Percentiles rank a stretch among this genome's conserved stretches.
These are phyloP conservation scores for Tilletia walkeri DNA, from an alignment of 1,284 basidiomycete genomes.

Conservation along the genomic window DNA sequence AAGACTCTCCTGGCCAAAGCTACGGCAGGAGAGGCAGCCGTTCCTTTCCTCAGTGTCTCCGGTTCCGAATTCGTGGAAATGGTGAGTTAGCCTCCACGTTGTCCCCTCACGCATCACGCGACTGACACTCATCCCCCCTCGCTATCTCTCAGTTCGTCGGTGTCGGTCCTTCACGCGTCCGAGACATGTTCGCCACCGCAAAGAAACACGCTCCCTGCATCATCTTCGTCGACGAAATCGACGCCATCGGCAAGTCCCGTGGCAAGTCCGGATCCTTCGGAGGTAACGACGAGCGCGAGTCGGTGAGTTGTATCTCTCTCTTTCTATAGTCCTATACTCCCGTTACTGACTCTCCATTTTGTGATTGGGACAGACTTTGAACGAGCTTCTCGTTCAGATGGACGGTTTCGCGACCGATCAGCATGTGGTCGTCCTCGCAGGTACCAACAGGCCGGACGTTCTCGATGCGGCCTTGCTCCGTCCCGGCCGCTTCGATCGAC, in stretches of 20 bases:
- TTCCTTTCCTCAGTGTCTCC: slow-evolving; percentile 96
- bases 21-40: slow-evolving; percentile 93
- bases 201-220: slow-evolving; percentile 98
- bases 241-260: slow-evolving; percentile 94
- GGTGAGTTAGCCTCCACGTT: slow-evolving; percentile 49
- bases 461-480: slow-evolving; percentile 92
- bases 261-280: slow-evolving; percentile 84
- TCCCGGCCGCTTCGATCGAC: slow-evolving; percentile 94
- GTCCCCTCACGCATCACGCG: too few relatives aligned
- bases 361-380: slow-evolving; percentile 66
- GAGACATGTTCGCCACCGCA: slow-evolving; percentile 93
- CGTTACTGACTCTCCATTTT: background rate
- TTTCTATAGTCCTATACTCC: background rate
- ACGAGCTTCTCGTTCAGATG: slow-evolving; percentile 98
- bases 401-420: slow-evolving; percentile 95
- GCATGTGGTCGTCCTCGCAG: slow-evolving; percentile 92
- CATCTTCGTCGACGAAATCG: slow-evolving; percentile 65
- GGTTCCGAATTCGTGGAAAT: slow-evolving; percentile 99
- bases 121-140: background rate
- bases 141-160: slow-evolving; percentile 70
- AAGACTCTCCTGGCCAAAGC: slow-evolving; percentile 98
- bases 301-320: slow-evolving; percentile 46
- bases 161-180: slow-evolving; percentile 93
- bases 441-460: slow-evolving; percentile 94
- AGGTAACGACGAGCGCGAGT: slow-evolving; percentile 97